Base-by-base conservation (phyloP, 1,284 basidiomycete genomes). In the Microstroma glucosiphilum region DNA sequence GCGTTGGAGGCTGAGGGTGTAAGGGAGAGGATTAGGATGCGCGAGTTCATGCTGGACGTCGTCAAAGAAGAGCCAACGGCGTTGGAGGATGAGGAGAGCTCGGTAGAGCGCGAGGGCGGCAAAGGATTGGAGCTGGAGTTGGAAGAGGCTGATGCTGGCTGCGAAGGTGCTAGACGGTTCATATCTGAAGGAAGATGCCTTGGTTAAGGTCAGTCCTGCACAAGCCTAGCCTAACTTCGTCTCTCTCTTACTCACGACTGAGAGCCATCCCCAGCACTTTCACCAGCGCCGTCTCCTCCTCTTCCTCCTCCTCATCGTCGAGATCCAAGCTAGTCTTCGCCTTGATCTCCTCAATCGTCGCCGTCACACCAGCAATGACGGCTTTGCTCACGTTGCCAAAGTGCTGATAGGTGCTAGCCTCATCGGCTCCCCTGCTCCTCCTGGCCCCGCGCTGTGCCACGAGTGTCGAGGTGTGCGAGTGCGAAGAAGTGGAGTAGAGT, bases 11-110 rank as follows among this genome's bases (percentile, higher is more conserved):
- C 84, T 80, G 92, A 89, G 1, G 90, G 90, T 0, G 93, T 96
- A 49, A 92, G 91, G 60, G 92, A 93, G 59, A 99, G 82, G 63
- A 98, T 86, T 61, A 97, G 84, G 63, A 99, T 91, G 26, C 56
- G 26, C 56, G 40, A 43, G 40, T 26, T 25, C 2, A 26, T 15
- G 21, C 7, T n/a, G 9, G 58, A 17, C 12, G 2, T 25, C 17
- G 58, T 7, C 37, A 7, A 23, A 9, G 30, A 37, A 37, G 30
- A 37, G 4, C 4, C 30, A 6, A 1, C 46, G 12, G 48, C 12
- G 58, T 21, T 19, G n/a, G 15, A n/a, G 9, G 26, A 12, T 19
- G n/a, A n/a, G 3, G 19, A 30, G 17, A 15, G 8, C 30, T 9
- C 26, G 7, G 58, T 15, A 21, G 23, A 42, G 19, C 57, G 23